Base-by-base conservation (phyloP, 805 yeast genomes). In the Deakozyma indianensis region DNA sequence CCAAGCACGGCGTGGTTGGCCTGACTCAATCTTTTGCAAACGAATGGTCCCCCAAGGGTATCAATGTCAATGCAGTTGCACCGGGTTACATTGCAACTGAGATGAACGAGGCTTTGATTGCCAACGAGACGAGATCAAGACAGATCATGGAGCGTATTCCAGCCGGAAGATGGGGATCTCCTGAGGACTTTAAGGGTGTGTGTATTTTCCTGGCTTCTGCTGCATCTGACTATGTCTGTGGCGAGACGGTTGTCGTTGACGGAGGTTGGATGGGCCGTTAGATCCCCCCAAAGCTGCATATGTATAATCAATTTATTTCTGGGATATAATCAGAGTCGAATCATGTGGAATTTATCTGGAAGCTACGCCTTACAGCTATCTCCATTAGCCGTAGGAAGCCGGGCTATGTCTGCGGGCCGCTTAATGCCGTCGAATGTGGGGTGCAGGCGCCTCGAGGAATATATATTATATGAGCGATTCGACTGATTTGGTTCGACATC, bases 141-240 rank as follows among this genome's bases (percentile, higher is more conserved):
- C 54, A 56, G 38, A 54, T 70, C 35, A 35, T 59, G 40, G 60
- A 52, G 41, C 63, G 73, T 47, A 68, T 69, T 43, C 76, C 77
- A 18, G 58, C 60, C 3, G 68, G 66, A 1, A 59, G 75, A 55
- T 71, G 73, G 72, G 76, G 77, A n/a, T 45, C 48, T 2, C 67
- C 71, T 1, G 70, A 64, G 4, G 77, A 73, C 51, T 69, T 71
- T 53, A 69, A 63, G 53, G 77, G 71, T 1, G 64, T 68, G 2
- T 57, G 46, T 16, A 64, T 68, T 25, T 69, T 67, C 58, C 60
- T 75, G 49, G 72, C 75, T 23, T 64, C 74, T 24, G 66, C 63
- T 42, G 80, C 78, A 7, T 60, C 74, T 40, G 66, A 70, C 42
- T 75, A 66, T 57, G 67, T 75, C 43, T 65, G 69, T 47, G 80